These are phyloP conservation scores for Phytophthora hybrid DNA, from an alignment of 352 stramenopile species.

Conservation along the genomic window DNA sequence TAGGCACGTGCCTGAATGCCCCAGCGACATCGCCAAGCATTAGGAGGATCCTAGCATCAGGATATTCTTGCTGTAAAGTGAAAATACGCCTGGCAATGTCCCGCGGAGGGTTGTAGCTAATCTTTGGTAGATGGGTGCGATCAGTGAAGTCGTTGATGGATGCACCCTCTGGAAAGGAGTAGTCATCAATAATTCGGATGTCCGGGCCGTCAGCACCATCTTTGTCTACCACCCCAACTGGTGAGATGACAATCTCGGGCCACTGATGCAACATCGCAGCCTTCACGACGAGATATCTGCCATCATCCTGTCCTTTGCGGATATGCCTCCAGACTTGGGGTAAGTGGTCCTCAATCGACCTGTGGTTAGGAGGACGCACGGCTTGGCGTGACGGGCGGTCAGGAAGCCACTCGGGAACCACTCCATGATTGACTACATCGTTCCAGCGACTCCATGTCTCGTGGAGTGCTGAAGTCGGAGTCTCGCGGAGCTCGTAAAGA, in stretches of 20 bases:
- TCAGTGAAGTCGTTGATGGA: constrained; percentile 16
- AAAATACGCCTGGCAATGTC: constrained; percentile 2
- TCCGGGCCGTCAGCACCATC: neutral
- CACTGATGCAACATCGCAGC: neutral
- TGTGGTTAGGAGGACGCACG: neutral
- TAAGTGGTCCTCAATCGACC: neutral
- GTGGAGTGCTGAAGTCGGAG: neutral
- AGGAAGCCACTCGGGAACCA: too few relatives aligned
- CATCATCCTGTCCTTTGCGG: too few relatives aligned
- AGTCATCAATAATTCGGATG: constrained; percentile 13
- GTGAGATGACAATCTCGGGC: neutral
- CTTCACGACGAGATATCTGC: too few relatives aligned
- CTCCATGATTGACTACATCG: neutral
- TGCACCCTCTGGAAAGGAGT: neutral
- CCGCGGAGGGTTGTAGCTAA: constrained; percentile 5
- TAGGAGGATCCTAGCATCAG: neutral
- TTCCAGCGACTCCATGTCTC: constrained; percentile 13
- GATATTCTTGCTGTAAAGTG: neutral
- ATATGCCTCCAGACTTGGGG: too few relatives aligned
- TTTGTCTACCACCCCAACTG: neutral
- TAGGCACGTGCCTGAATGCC: constrained; percentile 6
- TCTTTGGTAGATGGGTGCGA: neutral
- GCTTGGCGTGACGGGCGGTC: too few relatives aligned
- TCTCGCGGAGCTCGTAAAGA: constrained; percentile 4
- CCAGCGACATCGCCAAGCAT: constrained; percentile 16